Evolutionary conservation across 2,329 filamentous ascomycete genomes (phyloP).

Genomic region (Ilyonectria mors-panacis): DNA sequence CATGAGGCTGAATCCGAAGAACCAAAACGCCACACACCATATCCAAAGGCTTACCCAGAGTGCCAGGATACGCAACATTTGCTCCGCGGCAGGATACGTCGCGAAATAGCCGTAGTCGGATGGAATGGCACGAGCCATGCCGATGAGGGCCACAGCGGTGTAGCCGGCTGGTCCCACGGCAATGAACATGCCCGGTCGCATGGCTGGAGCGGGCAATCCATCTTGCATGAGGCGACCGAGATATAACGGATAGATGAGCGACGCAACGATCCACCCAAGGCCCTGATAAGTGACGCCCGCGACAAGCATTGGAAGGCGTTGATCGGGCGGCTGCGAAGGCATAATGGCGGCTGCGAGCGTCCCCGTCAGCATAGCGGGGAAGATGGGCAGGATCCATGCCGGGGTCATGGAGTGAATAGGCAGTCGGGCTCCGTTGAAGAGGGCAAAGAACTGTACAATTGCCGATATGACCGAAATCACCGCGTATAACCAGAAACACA

Average conservation of each 20-base stretch:
- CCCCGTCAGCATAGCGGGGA: conserved; percentile 48
- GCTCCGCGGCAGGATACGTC: conserved; percentile 39
- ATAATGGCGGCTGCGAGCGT: conserved; percentile 45
- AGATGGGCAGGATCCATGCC: conserved; percentile 50
- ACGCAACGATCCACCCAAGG: conserved; percentile 46
- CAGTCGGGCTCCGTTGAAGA: conserved; percentile 49
- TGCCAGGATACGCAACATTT: conserved; percentile 44
- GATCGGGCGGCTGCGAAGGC: conserved; percentile 43
- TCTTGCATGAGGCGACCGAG: conserved; percentile 48
- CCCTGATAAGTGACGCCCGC: conserved; percentile 48
- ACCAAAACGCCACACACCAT: conserved; percentile 49
- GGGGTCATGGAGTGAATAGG: conserved; percentile 49
- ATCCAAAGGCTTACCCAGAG: conserved; percentile 47
- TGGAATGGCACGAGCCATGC: conserved; percentile 44
- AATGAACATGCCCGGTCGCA: conserved; percentile 48
- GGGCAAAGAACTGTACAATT: conserved; percentile 46
- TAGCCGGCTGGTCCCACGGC: conserved; percentile 45
- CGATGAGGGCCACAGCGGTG: conserved; percentile 47
- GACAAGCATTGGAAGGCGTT: conserved; percentile 45
- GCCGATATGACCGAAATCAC: conserved; percentile 48
- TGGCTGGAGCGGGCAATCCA: conserved; percentile 45
- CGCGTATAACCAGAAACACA: conserved; percentile 68
- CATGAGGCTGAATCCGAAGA: conserved; percentile 45
- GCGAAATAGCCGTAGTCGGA: conserved; percentile 46
- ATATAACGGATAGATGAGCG: conserved; percentile 44